Conservation (phyloP, 768 basidiomycete genomes). For the Mycena alexandri region DNA sequence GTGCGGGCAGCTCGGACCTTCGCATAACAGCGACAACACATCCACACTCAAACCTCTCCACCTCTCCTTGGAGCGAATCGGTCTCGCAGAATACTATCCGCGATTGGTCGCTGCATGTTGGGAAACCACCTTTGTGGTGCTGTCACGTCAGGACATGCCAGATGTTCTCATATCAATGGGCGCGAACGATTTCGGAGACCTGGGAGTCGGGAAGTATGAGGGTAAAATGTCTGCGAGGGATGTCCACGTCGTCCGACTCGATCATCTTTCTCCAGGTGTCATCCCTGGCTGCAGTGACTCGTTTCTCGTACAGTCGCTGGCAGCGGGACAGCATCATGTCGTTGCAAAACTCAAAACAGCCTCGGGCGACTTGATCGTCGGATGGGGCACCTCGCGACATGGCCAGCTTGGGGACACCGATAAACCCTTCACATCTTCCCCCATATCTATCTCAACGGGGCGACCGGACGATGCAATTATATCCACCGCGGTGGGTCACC, state of each 20-base stretch:
- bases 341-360: conserved; percentile 58
- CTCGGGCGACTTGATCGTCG: conserved; percentile 56
- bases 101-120: conserved; percentile 76
- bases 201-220: conserved; percentile 65
- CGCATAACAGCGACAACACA: conserved; percentile 40
- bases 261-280: conserved; percentile 44
- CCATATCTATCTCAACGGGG: conserved; percentile 51
- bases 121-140: conserved; percentile 86
- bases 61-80: conserved; percentile 52
- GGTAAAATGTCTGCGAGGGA: conserved; percentile 34
- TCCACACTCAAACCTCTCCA: conserved; percentile 64
- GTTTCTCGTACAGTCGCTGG: conserved; percentile 58
- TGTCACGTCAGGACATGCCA: conserved; percentile 55
- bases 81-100: conserved; percentile 57
- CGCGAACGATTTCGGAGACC: conserved; percentile 85
- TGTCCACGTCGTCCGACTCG: conserved; percentile 59
- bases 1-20: conserved; percentile 78
- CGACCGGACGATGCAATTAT: conserved; percentile 46
- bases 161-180: conserved; percentile 85
- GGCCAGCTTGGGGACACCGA: conserved; percentile 77
- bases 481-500: conserved; percentile 55
- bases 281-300: conserved; percentile 38
- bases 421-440: conserved; percentile 47
- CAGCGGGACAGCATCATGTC: conserved; percentile 81
- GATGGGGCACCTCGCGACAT: conserved; percentile 90